phyloP scores from a whole-genome alignment of 2,329 filamentous ascomycete species.

The Aspergillus fumigatus region DNA sequence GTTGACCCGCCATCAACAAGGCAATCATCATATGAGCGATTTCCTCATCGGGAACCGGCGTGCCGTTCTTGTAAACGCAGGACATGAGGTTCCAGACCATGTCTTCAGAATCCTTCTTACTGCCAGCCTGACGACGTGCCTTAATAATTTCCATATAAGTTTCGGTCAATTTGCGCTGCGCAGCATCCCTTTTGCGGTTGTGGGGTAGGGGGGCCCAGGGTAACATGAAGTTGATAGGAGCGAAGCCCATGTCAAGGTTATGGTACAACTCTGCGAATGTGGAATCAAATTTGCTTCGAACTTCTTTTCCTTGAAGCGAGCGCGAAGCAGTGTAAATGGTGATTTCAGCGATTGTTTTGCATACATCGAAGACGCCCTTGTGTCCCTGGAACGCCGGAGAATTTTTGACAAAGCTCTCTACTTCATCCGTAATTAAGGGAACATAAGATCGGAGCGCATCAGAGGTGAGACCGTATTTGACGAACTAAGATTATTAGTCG shows the following conservation, averaged over 20 bases:
- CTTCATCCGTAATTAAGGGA: constrained; percentile 70
- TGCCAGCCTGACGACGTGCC: constrained; percentile 57
- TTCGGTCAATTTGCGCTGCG: constrained; percentile 74
- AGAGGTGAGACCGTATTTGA: constrained; percentile 61
- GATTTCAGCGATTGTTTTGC: constrained; percentile 74
- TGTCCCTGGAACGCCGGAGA: constrained; percentile 63
- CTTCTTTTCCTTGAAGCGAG: constrained; percentile 77
- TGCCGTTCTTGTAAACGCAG: constrained; percentile 78
- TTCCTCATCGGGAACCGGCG: constrained; percentile 72
- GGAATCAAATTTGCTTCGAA: constrained; percentile 74
- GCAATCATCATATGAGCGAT: constrained; percentile 93
- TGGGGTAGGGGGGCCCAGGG: constrained; percentile 87
- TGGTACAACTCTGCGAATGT: constrained; percentile 79
- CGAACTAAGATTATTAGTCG: constrained; percentile 43
- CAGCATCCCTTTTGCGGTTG: constrained; percentile 74
- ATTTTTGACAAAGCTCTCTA: constrained; percentile 66
- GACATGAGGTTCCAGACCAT: constrained; percentile 92
- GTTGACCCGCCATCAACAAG: constrained; percentile 85
- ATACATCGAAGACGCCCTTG: constrained; percentile 66
- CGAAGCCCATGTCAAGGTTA: constrained; percentile 86
- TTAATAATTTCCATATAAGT: constrained; percentile 80
- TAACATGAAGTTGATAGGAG: constrained; percentile 82
- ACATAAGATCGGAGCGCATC: constrained; percentile 68
- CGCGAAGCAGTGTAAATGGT: constrained; percentile 88
- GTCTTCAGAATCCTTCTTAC: constrained; percentile 57